Base-by-base conservation (phyloP, 2,329 filamentous ascomycete species). In the Harringtonia lauricola region DNA sequence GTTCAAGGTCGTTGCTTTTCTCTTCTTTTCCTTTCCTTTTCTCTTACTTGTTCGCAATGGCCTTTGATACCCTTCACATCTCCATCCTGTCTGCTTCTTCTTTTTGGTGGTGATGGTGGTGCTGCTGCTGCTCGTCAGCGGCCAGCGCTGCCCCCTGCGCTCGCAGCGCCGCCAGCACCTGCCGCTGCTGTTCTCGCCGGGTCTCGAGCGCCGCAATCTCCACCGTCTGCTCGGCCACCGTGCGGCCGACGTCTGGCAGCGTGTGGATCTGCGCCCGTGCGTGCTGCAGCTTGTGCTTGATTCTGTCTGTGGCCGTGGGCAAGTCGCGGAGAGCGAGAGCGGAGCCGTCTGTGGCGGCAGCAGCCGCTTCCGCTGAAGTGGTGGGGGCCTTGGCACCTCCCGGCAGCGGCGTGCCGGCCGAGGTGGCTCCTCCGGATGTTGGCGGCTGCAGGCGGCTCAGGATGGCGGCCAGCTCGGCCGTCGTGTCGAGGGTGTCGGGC, bases 281-380 rank as follows among this genome's bases (percentile, higher is more conserved):
- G 52, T 81, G 82, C 59, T 88, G 83, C 46, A 96, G 75, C 62
- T 86, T 86, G 62, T 89, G 81, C 62, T 86, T 89, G 54, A 95
- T 70, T 30, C 76, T 74, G 56, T 87, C 84, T 2, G 86, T 84
- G 30, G 86, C 86, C 3, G 79, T 75, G 2, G 83, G 79, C 15
- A 96, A 75, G 53, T 94, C 83, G 60, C 94, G 94, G 49, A 74
- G 67, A 15, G 63, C 66, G 35, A 70, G 62, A 54, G 57, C 40
- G 31, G 36, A 17, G n/a, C 43, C 41, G 57, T 43, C 48, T 10
- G 24, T 10, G 10, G 24, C 24, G 10, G 43, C 30, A 15, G 37
- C 37, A 13, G 28, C 38, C n/a, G n/a, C n/a, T n/a, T n/a, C n/a
- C n/a, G n/a, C n/a, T n/a, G n/a, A n/a, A n/a, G n/a, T n/a, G n/a